Base-by-base conservation (phyloP, 176 grass and related monocot species). In the Alopecurus myosuroides region DNA sequence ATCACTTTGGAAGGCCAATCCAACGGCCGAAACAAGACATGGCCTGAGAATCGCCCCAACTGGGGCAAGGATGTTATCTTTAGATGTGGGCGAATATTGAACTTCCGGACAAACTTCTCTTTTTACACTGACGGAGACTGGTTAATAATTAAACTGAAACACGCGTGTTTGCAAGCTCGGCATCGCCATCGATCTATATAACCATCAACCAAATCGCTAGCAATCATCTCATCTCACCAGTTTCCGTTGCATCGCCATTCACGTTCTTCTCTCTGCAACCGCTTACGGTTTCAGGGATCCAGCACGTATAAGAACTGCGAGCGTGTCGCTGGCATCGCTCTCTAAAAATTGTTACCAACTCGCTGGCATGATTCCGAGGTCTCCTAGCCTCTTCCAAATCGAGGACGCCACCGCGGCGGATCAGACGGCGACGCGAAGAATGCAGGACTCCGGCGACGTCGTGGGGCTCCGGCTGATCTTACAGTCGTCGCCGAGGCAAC, bases 391-490 rank as follows among this genome's bases (percentile, higher is more conserved):
- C 26, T 86, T 90, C 74, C 74, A 83, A 15, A 62, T 90, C 55
- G 84, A 73, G 12, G 87, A 88, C 29, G 81, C 52, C 5, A 14
- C 52, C 9, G 48, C 4, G 11, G 68, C 25, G 39, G 53, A 31
- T 17, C 22, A 11, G 50, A 37, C 37, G 44, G 13, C 7, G 45
- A 0, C 51, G 29, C 0, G 15, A 30, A 5, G 77, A 31, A 52
- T 22, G 74, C 2, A n/a, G 28, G 39, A n/a, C 3, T 48, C 84
- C 67, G 67, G 75, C 56, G 80, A 89, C 35, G 57, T 88, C 26
- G 90, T 92, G 0, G 94, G 92, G 22, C 90, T 97, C 62, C 83
- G 77, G 23, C 74, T 97, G 65, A 85, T 97, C 83, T 94, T 97
- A 57, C 80, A 92, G 73, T 34, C 77, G 57, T 80, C 90, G 46